These are phyloP conservation scores for Forsythia suspensa DNA, from an alignment of 257 asterid genomes.

Conservation along the genomic window DNA sequence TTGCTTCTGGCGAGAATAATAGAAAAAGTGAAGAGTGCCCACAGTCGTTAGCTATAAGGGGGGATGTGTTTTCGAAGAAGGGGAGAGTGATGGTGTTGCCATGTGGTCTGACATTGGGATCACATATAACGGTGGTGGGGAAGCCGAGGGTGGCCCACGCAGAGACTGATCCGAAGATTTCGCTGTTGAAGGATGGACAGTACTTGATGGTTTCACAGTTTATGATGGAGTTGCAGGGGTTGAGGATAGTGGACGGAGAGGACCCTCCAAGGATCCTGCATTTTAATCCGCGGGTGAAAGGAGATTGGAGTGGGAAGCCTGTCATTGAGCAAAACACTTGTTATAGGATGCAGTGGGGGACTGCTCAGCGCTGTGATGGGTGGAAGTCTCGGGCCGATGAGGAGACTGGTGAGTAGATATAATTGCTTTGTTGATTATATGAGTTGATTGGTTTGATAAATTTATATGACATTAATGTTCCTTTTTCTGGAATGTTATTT, in stretches of 20 bases:
- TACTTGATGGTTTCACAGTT: conserved; percentile 87
- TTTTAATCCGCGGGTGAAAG: conserved; percentile 81
- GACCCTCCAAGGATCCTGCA: conserved; percentile 93
- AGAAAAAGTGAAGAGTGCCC: conserved; percentile 53
- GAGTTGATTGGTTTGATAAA: conserved; percentile 11
- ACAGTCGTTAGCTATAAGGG: conserved; percentile 53
- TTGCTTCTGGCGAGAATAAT: not conserved
- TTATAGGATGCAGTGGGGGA: conserved; percentile 96
- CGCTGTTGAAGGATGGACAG: conserved; percentile 70
- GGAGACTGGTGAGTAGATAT: conserved; percentile 70
- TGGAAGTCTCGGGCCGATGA: conserved; percentile 90
- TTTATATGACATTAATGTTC: conserved; percentile 9
- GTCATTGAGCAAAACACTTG: conserved; percentile 93
- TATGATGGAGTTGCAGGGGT: conserved; percentile 93
- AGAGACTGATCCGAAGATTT: conserved; percentile 79
- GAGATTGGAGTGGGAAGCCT: conserved; percentile 97
- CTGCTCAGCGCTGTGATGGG: conserved; percentile 87
- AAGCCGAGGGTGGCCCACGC: conserved; percentile 73
- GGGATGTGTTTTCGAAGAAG: conserved; percentile 51
- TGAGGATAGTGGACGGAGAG: conserved; percentile 87
- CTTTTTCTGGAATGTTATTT: not conserved
- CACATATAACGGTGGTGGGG: conserved; percentile 81
- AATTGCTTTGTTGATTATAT: conserved; percentile 10
- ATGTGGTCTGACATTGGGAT: conserved; percentile 88
- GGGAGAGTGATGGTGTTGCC: conserved; percentile 69